Evolutionary conservation across 495 filamentous ascomycete species (phyloP).

Genomic region (Xylaria sp.): DNA sequence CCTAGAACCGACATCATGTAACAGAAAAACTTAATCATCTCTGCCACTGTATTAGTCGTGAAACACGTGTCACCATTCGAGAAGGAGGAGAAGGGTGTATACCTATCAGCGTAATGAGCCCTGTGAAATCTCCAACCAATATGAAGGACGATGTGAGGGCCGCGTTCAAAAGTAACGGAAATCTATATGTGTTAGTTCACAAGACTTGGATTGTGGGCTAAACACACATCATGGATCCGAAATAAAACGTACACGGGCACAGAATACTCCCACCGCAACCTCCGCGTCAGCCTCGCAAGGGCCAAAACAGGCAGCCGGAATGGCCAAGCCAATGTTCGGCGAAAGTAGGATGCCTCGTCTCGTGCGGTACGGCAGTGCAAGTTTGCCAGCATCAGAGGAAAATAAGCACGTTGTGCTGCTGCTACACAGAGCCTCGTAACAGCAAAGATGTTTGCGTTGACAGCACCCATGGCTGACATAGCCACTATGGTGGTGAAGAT

Average conservation of each 20-base stretch:
- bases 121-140: slow-evolving; percentile 29
- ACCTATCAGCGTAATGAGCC: slow-evolving; percentile 36
- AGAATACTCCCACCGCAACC: slow-evolving; percentile 31
- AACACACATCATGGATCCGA: neutral
- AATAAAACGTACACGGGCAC: slow-evolving; percentile 30
- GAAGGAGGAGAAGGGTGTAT: slow-evolving; percentile 22
- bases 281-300: slow-evolving; percentile 29
- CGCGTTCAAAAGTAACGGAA: slow-evolving; percentile 29
- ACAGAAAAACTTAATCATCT: slow-evolving; percentile 30
- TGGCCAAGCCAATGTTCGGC: slow-evolving; percentile 17
- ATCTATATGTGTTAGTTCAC: slow-evolving; percentile 14
- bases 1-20: slow-evolving; percentile 32
- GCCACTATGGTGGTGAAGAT: slow-evolving; percentile 31
- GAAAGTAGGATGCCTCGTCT: slow-evolving; percentile 33
- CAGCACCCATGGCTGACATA: slow-evolving; percentile 34
- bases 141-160: slow-evolving; percentile 31
- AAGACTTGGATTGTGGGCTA: slow-evolving; percentile 1
- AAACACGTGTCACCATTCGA: neutral
- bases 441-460: slow-evolving; percentile 41
- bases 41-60: slow-evolving; percentile 29
- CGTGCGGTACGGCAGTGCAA: slow-evolving; percentile 31
- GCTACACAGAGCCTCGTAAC: slow-evolving; percentile 35
- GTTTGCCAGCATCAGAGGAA: slow-evolving; percentile 33
- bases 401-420: slow-evolving; percentile 35
- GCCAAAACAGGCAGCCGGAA: slow-evolving; percentile 22